These are phyloP conservation scores for Claviceps arundinis DNA, from an alignment of 2,329 filamentous ascomycete species.

Conservation along the genomic window DNA sequence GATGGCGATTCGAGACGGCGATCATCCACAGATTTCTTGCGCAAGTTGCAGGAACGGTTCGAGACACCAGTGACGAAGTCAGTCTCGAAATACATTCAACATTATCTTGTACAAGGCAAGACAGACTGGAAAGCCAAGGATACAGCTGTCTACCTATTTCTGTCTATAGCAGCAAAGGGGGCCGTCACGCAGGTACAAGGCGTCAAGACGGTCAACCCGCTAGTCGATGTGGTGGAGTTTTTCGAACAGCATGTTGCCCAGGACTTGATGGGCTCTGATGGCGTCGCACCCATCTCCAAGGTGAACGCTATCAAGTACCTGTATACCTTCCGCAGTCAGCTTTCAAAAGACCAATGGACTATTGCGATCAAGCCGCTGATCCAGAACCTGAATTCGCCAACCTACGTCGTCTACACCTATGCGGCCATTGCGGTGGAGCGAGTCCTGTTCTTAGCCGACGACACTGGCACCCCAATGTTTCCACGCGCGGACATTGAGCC, in stretches of 20 bases:
- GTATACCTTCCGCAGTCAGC: conserved; percentile 89
- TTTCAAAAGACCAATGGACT: conserved; percentile 86
- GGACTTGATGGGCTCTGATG: conserved; percentile 62
- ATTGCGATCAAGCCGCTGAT: conserved; percentile 80
- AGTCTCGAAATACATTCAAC: conserved; percentile 76
- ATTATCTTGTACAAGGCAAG: conserved; percentile 70
- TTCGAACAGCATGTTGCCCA: conserved; percentile 85
- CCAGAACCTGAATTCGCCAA: conserved; percentile 75
- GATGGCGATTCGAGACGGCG: conserved; percentile 87
- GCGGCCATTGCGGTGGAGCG: conserved; percentile 94
- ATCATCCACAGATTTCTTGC: conserved; percentile 87
- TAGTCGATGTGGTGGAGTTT: conserved; percentile 84
- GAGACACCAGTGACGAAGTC: conserved; percentile 73
- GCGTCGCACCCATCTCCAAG: conserved; percentile 73
- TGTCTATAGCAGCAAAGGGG: conserved; percentile 87
- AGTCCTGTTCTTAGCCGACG: conserved; percentile 70
- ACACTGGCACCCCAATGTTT: conserved; percentile 65
- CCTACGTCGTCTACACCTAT: conserved; percentile 97
- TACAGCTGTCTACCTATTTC: conserved; percentile 92
- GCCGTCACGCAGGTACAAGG: conserved; percentile 76
- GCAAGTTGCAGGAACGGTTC: conserved; percentile 79
- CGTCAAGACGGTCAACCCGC: conserved; percentile 77
- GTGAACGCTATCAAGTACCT: conserved; percentile 98
- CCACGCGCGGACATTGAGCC: conserved; percentile 64
- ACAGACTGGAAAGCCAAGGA: conserved; percentile 95